phyloP scores from a whole-genome alignment of 2,329 filamentous ascomycete species.

The Xenoacremonium recifei region DNA sequence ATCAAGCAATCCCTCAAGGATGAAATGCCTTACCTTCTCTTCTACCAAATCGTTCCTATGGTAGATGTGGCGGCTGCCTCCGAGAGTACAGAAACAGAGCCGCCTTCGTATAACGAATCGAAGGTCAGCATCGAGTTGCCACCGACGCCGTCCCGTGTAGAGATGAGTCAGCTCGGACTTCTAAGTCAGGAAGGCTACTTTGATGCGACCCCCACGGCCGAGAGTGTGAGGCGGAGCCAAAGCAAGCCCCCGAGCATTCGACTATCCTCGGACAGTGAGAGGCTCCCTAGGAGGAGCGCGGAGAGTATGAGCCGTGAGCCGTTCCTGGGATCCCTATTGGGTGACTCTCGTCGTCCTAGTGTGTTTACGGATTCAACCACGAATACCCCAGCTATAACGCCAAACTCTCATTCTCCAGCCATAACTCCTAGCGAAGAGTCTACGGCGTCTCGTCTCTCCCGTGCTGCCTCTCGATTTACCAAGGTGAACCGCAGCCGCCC shows the following conservation, averaged over 20 bases:
- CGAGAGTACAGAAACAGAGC: constrained; percentile 46
- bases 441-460: constrained; percentile 53
- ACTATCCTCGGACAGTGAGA: constrained; percentile 55
- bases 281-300: constrained; percentile 46
- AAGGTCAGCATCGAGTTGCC: constrained; percentile 40
- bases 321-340: constrained; percentile 30
- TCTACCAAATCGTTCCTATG: constrained; percentile 92
- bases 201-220: constrained; percentile 22
- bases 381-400: constrained; percentile 36
- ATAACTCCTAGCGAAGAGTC: constrained; percentile 52
- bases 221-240: constrained; percentile 16
- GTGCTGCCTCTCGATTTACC: constrained; percentile 56
- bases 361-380: constrained; percentile 46
- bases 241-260: constrained; percentile 50
- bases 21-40: constrained; percentile 93
- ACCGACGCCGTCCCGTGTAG: constrained; percentile 19
- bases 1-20: constrained; percentile 71
- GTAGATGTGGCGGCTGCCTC: constrained; percentile 61
- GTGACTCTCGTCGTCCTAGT: constrained; percentile 49
- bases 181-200: constrained; percentile 23
- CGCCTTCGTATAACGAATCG: constrained; percentile 59
- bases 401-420: constrained; percentile 34
- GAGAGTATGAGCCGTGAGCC: constrained; percentile 37
- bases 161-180: constrained; percentile 14
- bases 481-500: constrained; percentile 51